These are phyloP conservation scores for Saccharomycopsis selenospora DNA, from an alignment of 805 yeast genomes.

Conservation along the genomic window DNA sequence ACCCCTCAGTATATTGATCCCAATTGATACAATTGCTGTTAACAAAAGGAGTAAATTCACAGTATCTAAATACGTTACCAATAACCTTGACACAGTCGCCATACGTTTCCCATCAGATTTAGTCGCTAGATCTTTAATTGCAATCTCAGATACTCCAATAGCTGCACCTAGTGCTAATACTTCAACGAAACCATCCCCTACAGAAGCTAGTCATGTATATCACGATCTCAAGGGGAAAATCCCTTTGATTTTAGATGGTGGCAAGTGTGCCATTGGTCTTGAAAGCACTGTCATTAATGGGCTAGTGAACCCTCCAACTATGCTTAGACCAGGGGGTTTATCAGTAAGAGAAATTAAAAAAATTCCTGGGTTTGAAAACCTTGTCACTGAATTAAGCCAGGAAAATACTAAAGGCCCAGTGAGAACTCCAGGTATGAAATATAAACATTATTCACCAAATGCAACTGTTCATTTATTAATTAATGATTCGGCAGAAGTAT, in stretches of 20 bases:
- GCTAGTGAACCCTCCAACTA: conserved; percentile 71
- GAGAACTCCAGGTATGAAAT: conserved; percentile 97
- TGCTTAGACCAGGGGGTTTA: conserved; percentile 92
- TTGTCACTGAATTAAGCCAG: conserved; percentile 11
- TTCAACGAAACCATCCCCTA: conserved; percentile 91
- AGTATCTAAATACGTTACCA: conserved; percentile 67
- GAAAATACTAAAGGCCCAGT: conserved; percentile 51
- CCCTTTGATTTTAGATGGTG: conserved; percentile 87
- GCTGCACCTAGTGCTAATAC: conserved; percentile 99
- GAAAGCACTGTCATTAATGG: conserved; percentile 96
- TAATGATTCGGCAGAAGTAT: not conserved
- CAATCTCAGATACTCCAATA: conserved; percentile 74
- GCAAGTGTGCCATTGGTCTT: conserved; percentile 79
- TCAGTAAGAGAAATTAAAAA: conserved; percentile 64
- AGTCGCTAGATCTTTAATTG: conserved; percentile 84
- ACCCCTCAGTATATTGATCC: conserved; percentile 80
- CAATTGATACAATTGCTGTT: conserved; percentile 31
- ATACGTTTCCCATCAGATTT: conserved; percentile 84
- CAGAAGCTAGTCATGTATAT: conserved; percentile 77
- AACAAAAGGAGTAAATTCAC: conserved; percentile 19
- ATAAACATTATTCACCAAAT: conserved; percentile 87
- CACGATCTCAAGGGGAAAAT: conserved; percentile 74
- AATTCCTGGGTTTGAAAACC: conserved; percentile 47
- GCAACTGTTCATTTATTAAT: conserved; percentile 70
- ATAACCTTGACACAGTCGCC: conserved; percentile 84